Base-by-base conservation (phyloP, 805 yeast genomes). In the Pichia ethanolica region DNA sequence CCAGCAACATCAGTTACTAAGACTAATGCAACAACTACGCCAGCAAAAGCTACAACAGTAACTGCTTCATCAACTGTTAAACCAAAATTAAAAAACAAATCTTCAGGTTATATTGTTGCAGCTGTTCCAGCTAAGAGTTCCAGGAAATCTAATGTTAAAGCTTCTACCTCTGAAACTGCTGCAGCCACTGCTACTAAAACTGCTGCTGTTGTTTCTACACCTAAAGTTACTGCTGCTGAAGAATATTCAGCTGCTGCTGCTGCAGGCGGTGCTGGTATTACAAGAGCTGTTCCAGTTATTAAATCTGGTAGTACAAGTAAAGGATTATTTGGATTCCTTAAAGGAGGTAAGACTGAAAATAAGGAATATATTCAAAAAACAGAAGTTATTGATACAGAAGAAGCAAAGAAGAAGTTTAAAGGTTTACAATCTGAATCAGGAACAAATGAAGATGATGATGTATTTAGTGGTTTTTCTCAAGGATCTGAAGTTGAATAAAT, bases 391-490 rank as follows among this genome's bases (percentile, higher is more conserved):
- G 33, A 45, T 39, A 13, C 34, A 26, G 44, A 34, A 13, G 51
- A 41, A 9, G 50, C 53, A 9, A 45, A 45, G 30, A 47, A 50
- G 39, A 53, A 50, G n/a, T 53, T 48, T 26, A 53, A 53, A 28
- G 56, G 55, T 25, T 28, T 53, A 25, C 55, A 52, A 47, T 30
- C n/a, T 11, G 46, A 41, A 6, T 4, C 36, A 13, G 36, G 20
- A 9, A 13, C 41, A 25, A 46, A 48, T 25, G 51, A 39, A 26
- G 56, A 62, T 20, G 54, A 54, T 33, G 59, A 56, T 39, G 71
- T 74, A 2, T 73, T 73, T 52, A 64, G 72, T 28, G 74, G 73
- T 4, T 73, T 73, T 56, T 68, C 73, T n/a, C 77, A 73, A 58
- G 77, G 76, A 30, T 72, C 76, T 10, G 52, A 45, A 38, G 48